Conservation (phyloP, 2,329 filamentous ascomycete species). For the Xylaria sp. region DNA sequence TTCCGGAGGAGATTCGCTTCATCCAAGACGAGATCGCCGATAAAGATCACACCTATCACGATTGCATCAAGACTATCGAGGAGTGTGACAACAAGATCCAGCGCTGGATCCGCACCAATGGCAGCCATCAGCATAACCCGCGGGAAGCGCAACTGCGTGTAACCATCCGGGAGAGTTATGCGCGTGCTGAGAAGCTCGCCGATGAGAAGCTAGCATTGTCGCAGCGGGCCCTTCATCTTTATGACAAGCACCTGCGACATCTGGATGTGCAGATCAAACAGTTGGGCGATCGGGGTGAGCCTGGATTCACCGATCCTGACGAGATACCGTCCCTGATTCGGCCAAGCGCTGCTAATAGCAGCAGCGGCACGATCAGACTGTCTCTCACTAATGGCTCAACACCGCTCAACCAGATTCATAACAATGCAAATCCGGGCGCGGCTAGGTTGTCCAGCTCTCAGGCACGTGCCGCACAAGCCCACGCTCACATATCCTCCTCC, state of each 20-base stretch:
- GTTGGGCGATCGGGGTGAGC: constrained; percentile 56
- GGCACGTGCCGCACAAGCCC: constrained; percentile 46
- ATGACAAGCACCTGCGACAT: constrained; percentile 58
- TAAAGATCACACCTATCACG: constrained; percentile 68
- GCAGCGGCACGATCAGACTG: constrained; percentile 39
- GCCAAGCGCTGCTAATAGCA: constrained; percentile 50
- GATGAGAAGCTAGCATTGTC: constrained; percentile 69
- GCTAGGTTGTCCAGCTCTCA: constrained; percentile 42
- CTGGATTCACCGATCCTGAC: constrained; percentile 57
- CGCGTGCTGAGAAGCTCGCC: constrained; percentile 63
- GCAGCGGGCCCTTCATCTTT: constrained; percentile 54
- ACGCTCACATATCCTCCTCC: constrained; percentile 47
- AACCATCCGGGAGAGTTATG: constrained; percentile 62
- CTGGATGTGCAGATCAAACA: constrained; percentile 60
- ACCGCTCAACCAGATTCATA: constrained; percentile 36
- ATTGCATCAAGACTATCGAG: constrained; percentile 63
- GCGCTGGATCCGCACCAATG: constrained; percentile 73
- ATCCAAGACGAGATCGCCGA: constrained; percentile 77
- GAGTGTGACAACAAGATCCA: constrained; percentile 71
- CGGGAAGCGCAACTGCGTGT: constrained; percentile 66
- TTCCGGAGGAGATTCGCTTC: constrained; percentile 77
- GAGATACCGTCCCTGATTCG: constrained; percentile 59
- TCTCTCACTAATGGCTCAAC: constrained; percentile 32
- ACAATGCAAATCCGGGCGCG: constrained; percentile 39
- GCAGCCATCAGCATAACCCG: constrained; percentile 66